A percentile compares a stretch with the other conserved stretches of the same genome.
These are phyloP conservation scores for Hypoxylon sp. DNA, from an alignment of 2,329 filamentous ascomycete species.

Conservation along the genomic window DNA sequence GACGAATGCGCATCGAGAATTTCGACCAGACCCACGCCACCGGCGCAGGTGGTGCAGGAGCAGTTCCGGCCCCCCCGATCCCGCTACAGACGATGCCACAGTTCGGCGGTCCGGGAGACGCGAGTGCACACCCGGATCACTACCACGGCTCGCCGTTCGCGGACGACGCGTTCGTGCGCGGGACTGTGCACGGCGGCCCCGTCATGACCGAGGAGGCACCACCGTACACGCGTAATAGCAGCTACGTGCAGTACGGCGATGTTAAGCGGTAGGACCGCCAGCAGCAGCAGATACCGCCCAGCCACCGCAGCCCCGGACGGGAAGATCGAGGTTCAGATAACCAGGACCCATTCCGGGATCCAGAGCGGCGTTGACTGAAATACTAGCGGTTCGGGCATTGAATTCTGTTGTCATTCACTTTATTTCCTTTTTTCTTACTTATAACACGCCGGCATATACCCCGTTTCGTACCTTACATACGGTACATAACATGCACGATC, in stretches of 20 bases:
- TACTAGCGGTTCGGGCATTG: too few relatives aligned
- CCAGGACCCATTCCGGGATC: conserved; percentile 22
- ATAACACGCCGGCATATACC: background rate
- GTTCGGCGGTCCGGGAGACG: conserved; percentile 25
- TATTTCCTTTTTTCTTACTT: too few relatives aligned
- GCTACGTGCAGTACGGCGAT: conserved; percentile 36
- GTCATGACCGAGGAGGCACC: conserved; percentile 34
- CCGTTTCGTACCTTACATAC: background rate
- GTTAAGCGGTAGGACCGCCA: conserved; percentile 31
- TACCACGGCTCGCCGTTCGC: conserved; percentile 22
- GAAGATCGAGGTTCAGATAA: background rate
- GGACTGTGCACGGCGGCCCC: conserved; percentile 27
- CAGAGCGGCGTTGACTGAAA: too few relatives aligned
- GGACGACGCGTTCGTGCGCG: conserved; percentile 25
- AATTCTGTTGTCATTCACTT: too few relatives aligned
- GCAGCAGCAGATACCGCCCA: conserved; percentile 1
- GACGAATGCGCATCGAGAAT: conserved; percentile 29
- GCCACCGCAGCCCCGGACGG: conserved; percentile 2
- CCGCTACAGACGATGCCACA: conserved; percentile 11
- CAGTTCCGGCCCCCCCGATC: too few relatives aligned
- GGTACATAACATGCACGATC: too few relatives aligned
- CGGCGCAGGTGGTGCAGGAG: background rate
- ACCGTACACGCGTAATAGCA: conserved; percentile 35
- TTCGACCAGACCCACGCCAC: too few relatives aligned
- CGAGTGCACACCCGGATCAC: conserved; percentile 25